These are phyloP conservation scores for Apiotrichum montevideense DNA, from an alignment of 1,284 basidiomycete genomes.

Conservation along the genomic window DNA sequence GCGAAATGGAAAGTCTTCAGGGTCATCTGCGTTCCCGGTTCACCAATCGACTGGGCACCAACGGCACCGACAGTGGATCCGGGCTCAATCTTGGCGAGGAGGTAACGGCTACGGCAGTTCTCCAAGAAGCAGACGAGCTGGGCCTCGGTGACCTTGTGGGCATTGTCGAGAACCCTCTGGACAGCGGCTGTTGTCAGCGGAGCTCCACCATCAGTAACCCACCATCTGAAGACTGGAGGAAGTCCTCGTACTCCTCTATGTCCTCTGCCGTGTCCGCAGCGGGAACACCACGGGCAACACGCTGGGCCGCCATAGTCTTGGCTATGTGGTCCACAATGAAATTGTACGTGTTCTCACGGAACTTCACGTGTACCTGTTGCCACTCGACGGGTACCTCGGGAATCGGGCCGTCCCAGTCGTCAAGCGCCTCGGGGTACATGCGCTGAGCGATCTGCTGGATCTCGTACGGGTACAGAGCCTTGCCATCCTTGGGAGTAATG, in stretches of 20 bases:
- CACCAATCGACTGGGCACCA: conserved; percentile 97
- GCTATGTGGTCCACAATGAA: conserved; percentile 71
- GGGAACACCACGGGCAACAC: conserved; percentile 75
- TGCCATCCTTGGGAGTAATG: conserved; percentile 56
- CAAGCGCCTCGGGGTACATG: conserved; percentile 40
- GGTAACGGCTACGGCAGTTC: conserved; percentile 83
- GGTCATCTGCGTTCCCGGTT: conserved; percentile 99
- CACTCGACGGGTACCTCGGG: conserved; percentile 36
- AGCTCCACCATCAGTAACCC: conserved; percentile 3
- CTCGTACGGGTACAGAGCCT: conserved; percentile 78
- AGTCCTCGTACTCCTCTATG: conserved; percentile 52
- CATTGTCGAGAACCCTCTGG: conserved; percentile 75
- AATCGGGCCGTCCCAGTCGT: conserved; percentile 3
- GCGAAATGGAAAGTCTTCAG: conserved; percentile 99
- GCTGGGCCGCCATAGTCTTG: conserved; percentile 60
- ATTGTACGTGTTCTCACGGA: conserved; percentile 65
- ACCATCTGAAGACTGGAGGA: conserved; percentile 34
- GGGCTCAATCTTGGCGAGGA: conserved; percentile 90
- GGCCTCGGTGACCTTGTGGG: conserved; percentile 75
- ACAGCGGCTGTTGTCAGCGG: conserved; percentile 41
- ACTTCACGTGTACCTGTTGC: conserved; percentile 62
- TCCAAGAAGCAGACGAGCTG: conserved; percentile 77
- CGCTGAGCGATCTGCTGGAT: conserved; percentile 67
- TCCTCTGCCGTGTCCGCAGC: conserved; percentile 60
- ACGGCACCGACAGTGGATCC: conserved; percentile 97